Evolutionary conservation across 176 grass and related monocot species (phyloP), one percentile per base, ranked within the genome.

Genomic region (Thinopyrum elongatum): DNA sequence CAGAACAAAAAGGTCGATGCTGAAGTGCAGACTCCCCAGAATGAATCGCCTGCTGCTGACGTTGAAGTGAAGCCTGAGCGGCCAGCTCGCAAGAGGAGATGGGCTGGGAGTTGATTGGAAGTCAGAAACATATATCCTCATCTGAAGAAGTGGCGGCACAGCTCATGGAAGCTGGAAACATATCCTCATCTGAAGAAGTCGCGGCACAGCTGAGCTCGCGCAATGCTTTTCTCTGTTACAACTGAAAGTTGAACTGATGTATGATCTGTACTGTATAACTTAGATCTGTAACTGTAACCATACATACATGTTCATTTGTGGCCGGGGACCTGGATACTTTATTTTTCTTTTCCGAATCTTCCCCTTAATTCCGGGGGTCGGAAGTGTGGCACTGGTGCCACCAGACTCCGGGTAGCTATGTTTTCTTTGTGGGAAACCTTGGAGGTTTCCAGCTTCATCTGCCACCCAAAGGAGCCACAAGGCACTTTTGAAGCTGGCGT

Each of bases 41-140:
- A 85, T 80, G 94, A 91, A 87, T 72, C 67, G 72, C 38, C 59
- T 84, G 41, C 68, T 87, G 65, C 59, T 85, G 90, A 99, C 77
- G 63, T 87, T 89, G 97, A 94, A 78, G 90, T 97, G 58, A 99
- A 93, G 73, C 88, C 75, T 58, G 97, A 99, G 88, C 90, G 97
- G 22, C 97, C 94, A 46, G 91, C 97, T 72, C 90, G 97, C 72
- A 99, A 99, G 89, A 93, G 97, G 72, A 90, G 94, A 73, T 99
- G 97, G 97, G 94, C 92, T 85, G 97, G 97, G 74, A 98, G 87
- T 77, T 98, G 84, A 92, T 80, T 80, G 55, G 16, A 35, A 53
- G 41, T 72, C 34, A 36, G 79, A 65, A 60, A 6, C 27, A 13
- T 74, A 7, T 62, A 73, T 70, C 5, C 62, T 55, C 31, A 61